Evolutionary conservation across 164 flowering plant species (phyloP).

Genomic region (Brasenia schreberi): DNA sequence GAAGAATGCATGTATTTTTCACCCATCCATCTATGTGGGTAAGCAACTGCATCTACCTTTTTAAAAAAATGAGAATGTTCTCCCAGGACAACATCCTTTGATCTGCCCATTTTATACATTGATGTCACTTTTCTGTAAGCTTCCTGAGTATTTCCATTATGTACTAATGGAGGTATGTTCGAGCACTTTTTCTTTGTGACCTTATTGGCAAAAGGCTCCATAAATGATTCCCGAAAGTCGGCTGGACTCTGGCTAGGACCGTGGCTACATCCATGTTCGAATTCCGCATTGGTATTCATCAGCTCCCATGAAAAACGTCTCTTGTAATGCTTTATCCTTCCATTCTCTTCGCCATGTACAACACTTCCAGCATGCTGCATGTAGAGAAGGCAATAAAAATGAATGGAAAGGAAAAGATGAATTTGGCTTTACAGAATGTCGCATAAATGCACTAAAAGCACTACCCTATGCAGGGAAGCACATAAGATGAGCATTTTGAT

Average conservation of each 20-base stretch:
- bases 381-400: constrained; percentile 3
- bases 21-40: constrained; percentile 30
- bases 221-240: constrained; percentile 13
- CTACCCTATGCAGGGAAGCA: not conserved
- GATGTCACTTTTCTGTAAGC: constrained; percentile 12
- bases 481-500: not conserved
- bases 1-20: constrained; percentile 40
- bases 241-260: not conserved
- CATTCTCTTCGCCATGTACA: constrained; percentile 15
- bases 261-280: constrained; percentile 6
- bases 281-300: constrained; percentile 9
- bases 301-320: constrained; percentile 6
- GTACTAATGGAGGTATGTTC: not conserved
- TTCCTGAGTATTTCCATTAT: not conserved
- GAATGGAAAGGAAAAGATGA: too few species aligned
- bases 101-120: constrained; percentile 21
- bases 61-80: constrained; percentile 16
- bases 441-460: not conserved
- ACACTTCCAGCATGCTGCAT: constrained; percentile 26
- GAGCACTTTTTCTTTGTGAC: not conserved
- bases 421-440: not conserved
- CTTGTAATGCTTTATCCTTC: constrained; percentile 8
- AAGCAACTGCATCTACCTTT: constrained; percentile 55
- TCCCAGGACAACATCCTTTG: constrained; percentile 8
- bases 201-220: constrained; percentile 8